A percentile compares a stretch with the other conserved stretches of the same genome.
phyloP scores from a whole-genome alignment of 1,139 yeast genomes.

The Magnusiomyces suaveolens region DNA sequence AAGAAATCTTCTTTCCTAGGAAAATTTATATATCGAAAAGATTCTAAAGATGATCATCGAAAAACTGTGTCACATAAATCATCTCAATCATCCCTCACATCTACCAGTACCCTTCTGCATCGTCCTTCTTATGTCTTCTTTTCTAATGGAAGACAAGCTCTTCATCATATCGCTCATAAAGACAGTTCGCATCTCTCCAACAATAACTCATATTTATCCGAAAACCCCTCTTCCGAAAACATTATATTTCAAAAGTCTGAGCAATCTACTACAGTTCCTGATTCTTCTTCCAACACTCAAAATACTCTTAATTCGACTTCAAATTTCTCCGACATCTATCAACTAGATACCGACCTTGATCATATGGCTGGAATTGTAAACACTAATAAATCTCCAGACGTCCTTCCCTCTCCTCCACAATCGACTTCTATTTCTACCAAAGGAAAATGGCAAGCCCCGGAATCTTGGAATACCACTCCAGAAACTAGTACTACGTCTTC shows the following conservation, averaged over 20 bases:
- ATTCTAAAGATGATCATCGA: conserved; percentile 14
- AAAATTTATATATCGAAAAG: conserved; percentile 22
- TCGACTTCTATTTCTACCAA: neutral
- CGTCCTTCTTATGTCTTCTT: conserved; percentile 8
- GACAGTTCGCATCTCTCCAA: too few relatives aligned
- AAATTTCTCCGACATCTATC: neutral
- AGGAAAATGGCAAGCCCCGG: conserved; percentile 14
- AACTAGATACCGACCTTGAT: conserved; percentile 13
- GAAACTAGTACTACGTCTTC: conserved; percentile 16
- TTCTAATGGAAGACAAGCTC: conserved; percentile 14
- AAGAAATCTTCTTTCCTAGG: conserved; percentile 20
- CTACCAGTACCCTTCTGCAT: conserved; percentile 8
- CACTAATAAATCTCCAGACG: conserved; percentile 5
- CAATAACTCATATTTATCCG: too few relatives aligned
- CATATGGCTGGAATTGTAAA: conserved; percentile 14
- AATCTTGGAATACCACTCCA: conserved; percentile 15
- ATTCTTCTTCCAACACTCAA: too few relatives aligned
- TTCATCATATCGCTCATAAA: conserved; percentile 1
- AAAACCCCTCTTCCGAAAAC: too few relatives aligned
- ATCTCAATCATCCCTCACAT: conserved; percentile 1
- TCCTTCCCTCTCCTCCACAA: neutral
- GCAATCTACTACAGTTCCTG: too few relatives aligned
- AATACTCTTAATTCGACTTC: neutral
- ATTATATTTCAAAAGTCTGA: too few relatives aligned
- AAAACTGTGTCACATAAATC: neutral